These are phyloP conservation scores for Neofusicoccum kwambonambiense DNA, from an alignment of 2,329 filamentous ascomycete species.

Conservation along the genomic window DNA sequence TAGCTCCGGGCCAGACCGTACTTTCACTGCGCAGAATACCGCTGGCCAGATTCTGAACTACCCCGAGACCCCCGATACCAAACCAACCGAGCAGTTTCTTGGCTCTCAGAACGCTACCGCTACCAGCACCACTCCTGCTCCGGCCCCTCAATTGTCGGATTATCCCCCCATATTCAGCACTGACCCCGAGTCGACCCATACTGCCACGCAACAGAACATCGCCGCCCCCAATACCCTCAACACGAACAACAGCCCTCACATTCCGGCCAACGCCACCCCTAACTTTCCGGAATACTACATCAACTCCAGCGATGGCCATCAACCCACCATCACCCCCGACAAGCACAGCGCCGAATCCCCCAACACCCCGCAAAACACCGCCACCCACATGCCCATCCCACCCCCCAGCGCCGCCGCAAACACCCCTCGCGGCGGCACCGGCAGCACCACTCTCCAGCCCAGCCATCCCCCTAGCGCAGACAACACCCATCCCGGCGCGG, in stretches of 20 bases:
- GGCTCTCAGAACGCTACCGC: neutral
- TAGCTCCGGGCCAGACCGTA: too few relatives aligned
- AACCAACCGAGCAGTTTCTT: too few relatives aligned
- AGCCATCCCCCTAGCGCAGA: too few relatives aligned
- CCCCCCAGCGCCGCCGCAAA: too few relatives aligned
- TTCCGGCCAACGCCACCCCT: neutral
- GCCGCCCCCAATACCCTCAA: neutral
- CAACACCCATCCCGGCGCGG: too few relatives aligned
- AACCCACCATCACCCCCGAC: too few relatives aligned
- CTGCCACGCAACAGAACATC: neutral
- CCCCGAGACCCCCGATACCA: too few relatives aligned
- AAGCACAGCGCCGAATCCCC: neutral
- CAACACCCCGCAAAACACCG: neutral
- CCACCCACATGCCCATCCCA: too few relatives aligned
- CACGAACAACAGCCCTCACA: neutral
- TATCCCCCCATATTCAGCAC: neutral
- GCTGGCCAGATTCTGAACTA: too few relatives aligned
- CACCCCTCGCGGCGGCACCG: too few relatives aligned
- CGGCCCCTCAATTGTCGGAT: neutral
- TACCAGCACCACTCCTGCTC: neutral
- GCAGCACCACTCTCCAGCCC: too few relatives aligned
- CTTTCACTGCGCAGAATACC: too few relatives aligned
- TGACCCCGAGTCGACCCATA: neutral
- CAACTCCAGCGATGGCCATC: neutral
- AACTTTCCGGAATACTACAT: neutral